These are phyloP conservation scores for Nicotiana paniculata DNA, from an alignment of 257 asterid species.

Conservation along the genomic window DNA sequence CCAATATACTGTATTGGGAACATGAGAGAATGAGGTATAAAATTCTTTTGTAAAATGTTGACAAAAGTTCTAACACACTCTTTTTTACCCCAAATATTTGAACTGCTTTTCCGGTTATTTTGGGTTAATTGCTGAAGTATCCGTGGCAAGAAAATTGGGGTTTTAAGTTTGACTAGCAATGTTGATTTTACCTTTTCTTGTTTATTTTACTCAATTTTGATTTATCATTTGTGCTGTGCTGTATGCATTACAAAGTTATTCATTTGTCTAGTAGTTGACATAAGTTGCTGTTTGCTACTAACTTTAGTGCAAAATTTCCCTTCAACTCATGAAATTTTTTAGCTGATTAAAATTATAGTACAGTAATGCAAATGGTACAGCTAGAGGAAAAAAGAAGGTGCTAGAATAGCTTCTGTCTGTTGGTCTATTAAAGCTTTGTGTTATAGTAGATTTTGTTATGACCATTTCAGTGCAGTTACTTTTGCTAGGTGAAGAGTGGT, in stretches of 20 bases:
- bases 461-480: neutral
- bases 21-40: too few species aligned
- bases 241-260: neutral
- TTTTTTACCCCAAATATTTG: neutral
- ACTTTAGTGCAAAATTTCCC: neutral
- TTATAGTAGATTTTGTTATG: neutral
- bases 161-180: neutral
- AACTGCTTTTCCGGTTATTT: neutral
- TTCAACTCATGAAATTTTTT: neutral
- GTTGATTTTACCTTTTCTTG: neutral
- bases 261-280: neutral
- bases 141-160: neutral
- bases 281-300: neutral
- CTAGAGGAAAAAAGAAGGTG: neutral
- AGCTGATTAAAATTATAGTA: neutral
- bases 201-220: neutral
- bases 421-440: neutral
- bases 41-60: neutral
- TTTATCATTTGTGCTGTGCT: neutral
- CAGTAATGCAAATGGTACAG: neutral
- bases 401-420: neutral
- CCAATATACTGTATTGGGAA: too few species aligned
- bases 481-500: neutral
- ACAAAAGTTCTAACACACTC: neutral
- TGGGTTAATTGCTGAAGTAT: neutral